Conservation (phyloP, 352 stramenopile species). For the Phytophthora boehmeriae region DNA sequence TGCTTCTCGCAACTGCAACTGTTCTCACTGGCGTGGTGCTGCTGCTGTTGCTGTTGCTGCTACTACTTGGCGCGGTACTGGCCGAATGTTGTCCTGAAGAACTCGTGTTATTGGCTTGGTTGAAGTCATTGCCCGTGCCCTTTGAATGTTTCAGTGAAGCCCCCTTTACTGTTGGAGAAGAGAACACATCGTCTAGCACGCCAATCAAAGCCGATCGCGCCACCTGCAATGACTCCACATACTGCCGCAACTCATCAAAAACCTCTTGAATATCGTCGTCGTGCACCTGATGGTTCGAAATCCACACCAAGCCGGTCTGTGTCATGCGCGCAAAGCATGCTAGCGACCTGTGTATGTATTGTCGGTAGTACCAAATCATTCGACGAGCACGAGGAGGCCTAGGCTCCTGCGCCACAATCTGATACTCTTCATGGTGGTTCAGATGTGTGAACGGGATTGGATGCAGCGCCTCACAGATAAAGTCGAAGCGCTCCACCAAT, state of each 20-base stretch:
- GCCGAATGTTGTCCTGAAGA: not conserved
- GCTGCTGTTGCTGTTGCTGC: constrained; percentile 6
- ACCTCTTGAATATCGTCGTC: constrained; percentile 70
- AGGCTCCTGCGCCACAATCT: constrained; percentile 40
- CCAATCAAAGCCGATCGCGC: constrained; percentile 44
- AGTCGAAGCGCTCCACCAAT: constrained; percentile 66
- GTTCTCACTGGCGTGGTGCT: constrained; percentile 12
- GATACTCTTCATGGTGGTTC: constrained; percentile 65
- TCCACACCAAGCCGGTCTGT: constrained; percentile 79
- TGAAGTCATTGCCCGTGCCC: constrained; percentile 2
- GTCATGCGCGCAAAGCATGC: constrained; percentile 79
- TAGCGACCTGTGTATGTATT: constrained; percentile 70
- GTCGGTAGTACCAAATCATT: constrained; percentile 60
- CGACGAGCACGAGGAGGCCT: constrained; percentile 29
- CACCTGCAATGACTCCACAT: constrained; percentile 55
- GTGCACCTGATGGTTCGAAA: constrained; percentile 78
- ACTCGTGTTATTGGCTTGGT: not conserved
- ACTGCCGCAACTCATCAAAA: constrained; percentile 64
- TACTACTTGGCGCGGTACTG: not conserved
- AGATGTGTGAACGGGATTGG: constrained; percentile 58
- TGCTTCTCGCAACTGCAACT: constrained; percentile 21
- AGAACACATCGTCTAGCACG: constrained; percentile 41
- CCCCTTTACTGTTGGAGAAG: constrained; percentile 1
- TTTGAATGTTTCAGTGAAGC: not conserved
- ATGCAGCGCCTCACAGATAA: constrained; percentile 76